Evolutionary conservation across 164 flowering plant species (phyloP).

Genomic region (Tetrastigma voinierianum): DNA sequence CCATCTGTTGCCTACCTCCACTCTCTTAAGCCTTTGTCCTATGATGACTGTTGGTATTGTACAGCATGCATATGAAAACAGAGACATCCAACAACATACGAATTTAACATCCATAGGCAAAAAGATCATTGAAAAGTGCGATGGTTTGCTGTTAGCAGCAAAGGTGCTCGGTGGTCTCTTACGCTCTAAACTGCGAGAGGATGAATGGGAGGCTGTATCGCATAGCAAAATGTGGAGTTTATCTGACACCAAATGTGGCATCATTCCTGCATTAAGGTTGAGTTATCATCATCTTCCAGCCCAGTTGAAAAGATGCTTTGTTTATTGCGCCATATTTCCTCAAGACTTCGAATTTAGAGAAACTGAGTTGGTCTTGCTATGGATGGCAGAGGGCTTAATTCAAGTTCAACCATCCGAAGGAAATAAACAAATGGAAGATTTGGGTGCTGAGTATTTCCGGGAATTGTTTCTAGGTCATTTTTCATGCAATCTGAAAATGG

Average conservation of each 20-base stretch:
- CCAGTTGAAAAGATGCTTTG: slow-evolving; percentile 7
- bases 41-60: too few species aligned
- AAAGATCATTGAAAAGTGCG: too few species aligned
- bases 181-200: too few species aligned
- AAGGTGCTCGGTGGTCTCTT: too few species aligned
- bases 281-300: slow-evolving; percentile 2
- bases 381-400: slow-evolving; percentile 11
- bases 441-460: background rate
- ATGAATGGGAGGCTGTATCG: too few species aligned
- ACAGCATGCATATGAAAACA: too few species aligned
- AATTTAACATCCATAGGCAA: too few species aligned
- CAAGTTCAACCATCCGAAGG: background rate
- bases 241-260: background rate
- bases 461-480: background rate
- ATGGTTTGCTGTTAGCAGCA: too few species aligned
- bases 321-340: slow-evolving; percentile 9
- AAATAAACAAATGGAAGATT: slow-evolving; percentile 1
- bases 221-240: background rate
- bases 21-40: too few species aligned
- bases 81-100: too few species aligned
- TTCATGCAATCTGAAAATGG: background rate
- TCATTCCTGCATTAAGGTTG: background rate
- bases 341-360: background rate
- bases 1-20: too few species aligned
- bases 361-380: background rate